Evolutionary conservation across 1,139 yeast species (phyloP), one percentile per base, ranked within the genome.

Genomic region (Yamadazyma jaroonii): DNA sequence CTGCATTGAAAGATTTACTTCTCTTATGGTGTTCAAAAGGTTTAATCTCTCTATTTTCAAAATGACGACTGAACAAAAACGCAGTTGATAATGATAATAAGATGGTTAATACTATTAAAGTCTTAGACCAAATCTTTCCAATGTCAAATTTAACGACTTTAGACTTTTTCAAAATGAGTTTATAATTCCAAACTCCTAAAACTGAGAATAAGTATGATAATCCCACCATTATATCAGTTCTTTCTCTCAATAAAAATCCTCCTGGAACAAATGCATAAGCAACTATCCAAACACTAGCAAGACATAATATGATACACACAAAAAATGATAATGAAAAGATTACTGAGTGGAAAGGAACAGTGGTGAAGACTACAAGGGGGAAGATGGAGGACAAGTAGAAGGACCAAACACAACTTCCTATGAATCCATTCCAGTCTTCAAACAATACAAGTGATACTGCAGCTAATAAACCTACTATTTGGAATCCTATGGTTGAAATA

Each of bases 181-280:
- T 56, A 45, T 59, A 62, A 48, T 71, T 70, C 35, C 53, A 44
- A 3, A 67, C 56, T 10, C 74, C 75, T 12, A 54, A 47, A 1
- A 66, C 52, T 32, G 84, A 78, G 41, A 84, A 74, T 4, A 67
- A 48, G 29, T 55, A 59, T 1, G 74, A 60, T 6, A 52, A 37
- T 5, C 73, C 72, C 35, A 88, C 60, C 3, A 92, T 77, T 31
- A 85, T 59, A 59, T 89, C 95, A 4, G 92, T 81, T 56, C 96
- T 77, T 62, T 92, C 98, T 55, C 98, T 78, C 40, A 92, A 69
- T 21, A 85, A 48, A 55, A 83, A 83, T 4, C 98, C 98, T 45
- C 87, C 92, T 11, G 98, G 98, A 36, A 92, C 98, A 64, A 92
- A 92, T 0, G 98, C 98, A 59, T 92, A 92, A 0, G 98, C 98